Evolutionary conservation across 768 basidiomycete genomes (phyloP), one percentile per base, ranked within the genome.

Genomic region (Calocera cornea): DNA sequence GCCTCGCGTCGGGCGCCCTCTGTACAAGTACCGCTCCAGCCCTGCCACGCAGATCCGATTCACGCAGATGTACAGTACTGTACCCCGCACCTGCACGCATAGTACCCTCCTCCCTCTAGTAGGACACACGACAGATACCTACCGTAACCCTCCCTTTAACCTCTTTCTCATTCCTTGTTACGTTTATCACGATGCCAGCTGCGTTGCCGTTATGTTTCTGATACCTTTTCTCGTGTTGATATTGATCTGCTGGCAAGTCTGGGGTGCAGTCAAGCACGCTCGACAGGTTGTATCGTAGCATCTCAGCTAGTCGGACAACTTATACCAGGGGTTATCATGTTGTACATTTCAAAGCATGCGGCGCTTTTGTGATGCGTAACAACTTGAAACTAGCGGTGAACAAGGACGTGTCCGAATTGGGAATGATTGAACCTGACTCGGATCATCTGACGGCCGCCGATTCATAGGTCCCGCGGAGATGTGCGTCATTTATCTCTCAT

Each of bases 1-100:
- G 54, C 54, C 54, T 60, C 54, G 54, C 54, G 54, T 33, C 54
- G 54, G 54, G 54, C 54, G 54, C 54, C 31, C 54, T 60, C 54
- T 60, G 54, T 60, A 60, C 54, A 60, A 60, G 54, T 60, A 60
- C 54, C 31, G 54, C 54, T 60, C 54, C 11, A 47, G 44, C 24
- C 54, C 14, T 27, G 54, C 31, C 54, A 60, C 54, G 54, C 54
- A n/a, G n/a, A n/a, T n/a, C n/a, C n/a, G n/a, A n/a, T n/a, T n/a
- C n/a, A n/a, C n/a, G n/a, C n/a, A 60, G 54, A 60, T 60, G 54
- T 60, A 60, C 54, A 33, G 31, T 60, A 60, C 54, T 60, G 54
- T 60, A 60, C 54, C 54, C n/a, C 54, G 22, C 54, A 60, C 54
- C 54, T 60, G 54, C 54, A 47, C 19, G 10, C 31, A 27, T 60